Base-by-base conservation (phyloP, 169 alveolate genomes). In the Cryptosporidium meleagridis region DNA sequence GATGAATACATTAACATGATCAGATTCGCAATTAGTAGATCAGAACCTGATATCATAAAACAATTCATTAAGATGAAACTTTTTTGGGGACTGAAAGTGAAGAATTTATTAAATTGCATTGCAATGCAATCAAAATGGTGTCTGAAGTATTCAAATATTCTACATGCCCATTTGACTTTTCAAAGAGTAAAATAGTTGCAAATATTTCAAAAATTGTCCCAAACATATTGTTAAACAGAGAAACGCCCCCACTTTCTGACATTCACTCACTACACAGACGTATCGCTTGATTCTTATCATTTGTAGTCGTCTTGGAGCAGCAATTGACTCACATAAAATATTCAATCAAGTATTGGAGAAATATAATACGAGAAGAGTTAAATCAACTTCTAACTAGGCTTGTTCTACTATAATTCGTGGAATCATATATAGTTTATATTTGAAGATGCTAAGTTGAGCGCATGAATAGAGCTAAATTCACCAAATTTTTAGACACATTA, bases 191-290 rank as follows among this genome's bases (percentile, higher is more conserved):
- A 69, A 75, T 70, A 84, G 84, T 73, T 23, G 67, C 92, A 68
- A 92, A 91, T 61, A 75, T 94, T 71, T 86, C 91, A 52, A 92
- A 94, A 12, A 84, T 93, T 39, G 69, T 95, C 33, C 95, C 96
- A 10, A 91, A 91, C 18, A 93, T 96, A 85, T 75, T 95, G 61
- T 92, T 93, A 69, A 91, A 89, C 45, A 93, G 99, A 84, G 85
- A 95, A 84, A 86, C 91, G n/a, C 98, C 98, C 44, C 99, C 98
- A 3, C 96, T 97, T 1, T 94, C 97, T 31, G 99, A 97, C 85
- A 93, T 97, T 23, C 96, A 97, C 91, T 95, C 99, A 16, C 93
- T 96, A 33, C 99, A 96, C 91, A 86, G 98, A 39, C 95, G 96
- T 84, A 92, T 96, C 45, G 95, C 97, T 33, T 98, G 98, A 18